A percentile compares a stretch with the other conserved stretches of the same genome.
Conservation (phyloP, 805 yeast genomes). For the Yarrowia hollandica region DNA sequence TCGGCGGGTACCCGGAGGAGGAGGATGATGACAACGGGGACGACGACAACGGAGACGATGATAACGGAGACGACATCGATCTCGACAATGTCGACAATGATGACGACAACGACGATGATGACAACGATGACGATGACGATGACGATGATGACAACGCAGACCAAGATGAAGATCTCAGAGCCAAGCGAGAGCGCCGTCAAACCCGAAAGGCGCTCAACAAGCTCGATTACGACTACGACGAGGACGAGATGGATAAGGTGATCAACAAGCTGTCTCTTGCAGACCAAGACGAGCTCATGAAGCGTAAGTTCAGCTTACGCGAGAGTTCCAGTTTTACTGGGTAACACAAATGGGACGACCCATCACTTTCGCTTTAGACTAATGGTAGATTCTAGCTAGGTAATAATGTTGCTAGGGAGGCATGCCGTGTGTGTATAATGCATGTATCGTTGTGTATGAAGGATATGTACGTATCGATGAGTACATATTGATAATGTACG, state of each 20-base stretch:
- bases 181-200: constrained; percentile 27
- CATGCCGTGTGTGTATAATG: too few relatives aligned
- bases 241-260: constrained; percentile 25
- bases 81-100: constrained; percentile 40
- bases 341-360: background rate
- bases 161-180: constrained; percentile 33
- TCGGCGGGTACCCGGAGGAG: constrained; percentile 61
- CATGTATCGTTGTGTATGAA: too few relatives aligned
- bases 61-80: constrained; percentile 43
- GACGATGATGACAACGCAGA: constrained; percentile 40
- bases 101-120: constrained; percentile 37
- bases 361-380: constrained; percentile 19
- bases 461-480: too few relatives aligned
- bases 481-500: too few relatives aligned
- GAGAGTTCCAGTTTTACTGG: constrained; percentile 26
- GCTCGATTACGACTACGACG: constrained; percentile 30
- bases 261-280: constrained; percentile 27
- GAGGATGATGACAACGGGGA: constrained; percentile 53
- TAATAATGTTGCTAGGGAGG: too few relatives aligned
- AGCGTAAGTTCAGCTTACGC: constrained; percentile 18
- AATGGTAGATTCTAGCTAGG: background rate
- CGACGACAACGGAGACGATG: constrained; percentile 47
- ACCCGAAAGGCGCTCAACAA: constrained; percentile 19
- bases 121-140: constrained; percentile 36
- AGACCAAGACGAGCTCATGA: constrained; percentile 28